phyloP scores from a whole-genome alignment of 2,329 filamentous ascomycete genomes.

The Peltaster fructicola region DNA sequence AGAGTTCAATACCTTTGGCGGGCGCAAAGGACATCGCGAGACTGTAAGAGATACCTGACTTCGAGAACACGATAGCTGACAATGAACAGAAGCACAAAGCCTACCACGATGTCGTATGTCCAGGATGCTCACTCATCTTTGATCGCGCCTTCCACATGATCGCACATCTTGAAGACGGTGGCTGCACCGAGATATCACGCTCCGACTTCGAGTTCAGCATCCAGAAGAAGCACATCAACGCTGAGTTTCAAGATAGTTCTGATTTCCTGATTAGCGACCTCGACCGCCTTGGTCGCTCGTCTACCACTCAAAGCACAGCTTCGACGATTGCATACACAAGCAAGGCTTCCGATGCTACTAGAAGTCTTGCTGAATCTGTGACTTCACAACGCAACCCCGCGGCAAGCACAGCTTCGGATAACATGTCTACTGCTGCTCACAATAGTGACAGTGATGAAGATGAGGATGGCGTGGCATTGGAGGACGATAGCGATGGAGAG shows the following conservation, averaged over 20 bases:
- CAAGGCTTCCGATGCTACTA: too few species aligned
- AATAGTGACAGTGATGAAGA: too few species aligned
- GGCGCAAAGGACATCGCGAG: slow-evolving; percentile 34
- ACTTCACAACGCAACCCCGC: too few species aligned
- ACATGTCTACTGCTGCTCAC: too few species aligned
- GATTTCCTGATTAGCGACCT: too few species aligned
- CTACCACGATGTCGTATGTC: slow-evolving; percentile 33
- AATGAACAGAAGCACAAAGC: slow-evolving; percentile 28
- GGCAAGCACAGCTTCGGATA: too few species aligned
- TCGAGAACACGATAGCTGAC: slow-evolving; percentile 1
- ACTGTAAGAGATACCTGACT: slow-evolving; percentile 21
- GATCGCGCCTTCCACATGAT: slow-evolving; percentile 31
- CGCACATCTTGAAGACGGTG: slow-evolving; percentile 35
- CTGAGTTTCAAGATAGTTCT: too few species aligned
- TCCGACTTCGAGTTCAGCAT: slow-evolving; percentile 30
- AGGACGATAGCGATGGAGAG: slow-evolving; percentile 10
- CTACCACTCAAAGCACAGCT: too few species aligned
- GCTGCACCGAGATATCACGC: slow-evolving; percentile 28
- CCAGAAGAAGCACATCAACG: slow-evolving; percentile 26
- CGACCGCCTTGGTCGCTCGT: too few species aligned
- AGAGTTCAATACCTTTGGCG: slow-evolving; percentile 36
- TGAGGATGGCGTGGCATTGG: slow-evolving; percentile 8
- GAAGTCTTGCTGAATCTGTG: too few species aligned
- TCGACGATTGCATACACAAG: too few species aligned
- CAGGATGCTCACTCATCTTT: slow-evolving; percentile 34